These are phyloP conservation scores for Didymella lethalis DNA, from an alignment of 2,329 filamentous ascomycete genomes.

Conservation along the genomic window DNA sequence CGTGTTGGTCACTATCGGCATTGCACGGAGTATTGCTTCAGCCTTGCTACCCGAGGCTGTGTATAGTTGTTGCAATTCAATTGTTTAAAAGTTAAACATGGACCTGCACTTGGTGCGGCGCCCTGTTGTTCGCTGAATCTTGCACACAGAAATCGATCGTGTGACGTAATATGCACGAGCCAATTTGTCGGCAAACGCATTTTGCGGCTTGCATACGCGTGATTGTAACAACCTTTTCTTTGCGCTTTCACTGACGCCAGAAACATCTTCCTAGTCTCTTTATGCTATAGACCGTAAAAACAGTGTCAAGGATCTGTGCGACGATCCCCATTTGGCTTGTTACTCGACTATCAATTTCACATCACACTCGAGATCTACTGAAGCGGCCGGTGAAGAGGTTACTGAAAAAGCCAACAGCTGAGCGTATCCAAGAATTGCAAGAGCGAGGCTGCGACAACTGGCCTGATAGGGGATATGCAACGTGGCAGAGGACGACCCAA, in stretches of 20 bases:
- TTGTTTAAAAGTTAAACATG: slow-evolving; percentile 2
- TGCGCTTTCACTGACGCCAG: neutral
- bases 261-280: neutral
- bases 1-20: slow-evolving; percentile 27
- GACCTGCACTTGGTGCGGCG: neutral
- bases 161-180: slow-evolving; percentile 17
- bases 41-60: slow-evolving; percentile 13
- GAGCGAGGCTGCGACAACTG: neutral
- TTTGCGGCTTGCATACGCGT: neutral
- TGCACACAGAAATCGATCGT: neutral
- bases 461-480: slow-evolving; percentile 12
- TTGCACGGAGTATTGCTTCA: slow-evolving; percentile 30
- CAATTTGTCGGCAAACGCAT: neutral
- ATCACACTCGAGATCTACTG: too few species aligned
- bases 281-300: neutral
- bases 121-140: neutral
- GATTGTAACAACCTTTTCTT: neutral
- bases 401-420: neutral
- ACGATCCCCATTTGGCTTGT: neutral
- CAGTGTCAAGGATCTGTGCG: neutral
- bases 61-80: slow-evolving; percentile 15
- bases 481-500: slow-evolving; percentile 37
- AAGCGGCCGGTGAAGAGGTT: too few species aligned
- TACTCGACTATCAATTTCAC: neutral
- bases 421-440: neutral